Evolutionary conservation across 352 stramenopile genomes (phyloP).

Genomic region (Globisporangium nodosum): DNA sequence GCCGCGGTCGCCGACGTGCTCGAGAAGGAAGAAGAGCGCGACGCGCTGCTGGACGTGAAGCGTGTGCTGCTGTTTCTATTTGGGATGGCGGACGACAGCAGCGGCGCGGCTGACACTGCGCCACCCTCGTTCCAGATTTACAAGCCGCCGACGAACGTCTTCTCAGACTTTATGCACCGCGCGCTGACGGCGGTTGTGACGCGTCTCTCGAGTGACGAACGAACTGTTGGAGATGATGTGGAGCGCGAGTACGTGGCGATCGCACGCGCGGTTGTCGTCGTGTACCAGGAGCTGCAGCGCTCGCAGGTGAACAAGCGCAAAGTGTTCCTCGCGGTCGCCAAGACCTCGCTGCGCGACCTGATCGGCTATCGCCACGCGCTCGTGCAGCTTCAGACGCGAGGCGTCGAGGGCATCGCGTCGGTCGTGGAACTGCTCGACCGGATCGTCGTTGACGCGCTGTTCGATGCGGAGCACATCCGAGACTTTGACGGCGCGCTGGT

Average conservation of each 20-base stretch:
- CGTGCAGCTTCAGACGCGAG: conserved; percentile 13
- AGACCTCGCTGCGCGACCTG: conserved; percentile 65
- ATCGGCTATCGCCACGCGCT: conserved; percentile 50
- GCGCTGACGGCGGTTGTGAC: conserved; percentile 25
- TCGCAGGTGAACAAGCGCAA: conserved; percentile 89
- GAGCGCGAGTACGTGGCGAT: conserved; percentile 33
- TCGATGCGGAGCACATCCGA: conserved; percentile 70
- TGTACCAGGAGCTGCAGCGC: conserved; percentile 75
- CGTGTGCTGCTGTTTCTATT: conserved; percentile 68
- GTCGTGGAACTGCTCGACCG: conserved; percentile 40
- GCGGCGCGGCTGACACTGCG: not conserved
- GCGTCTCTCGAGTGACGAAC: conserved; percentile 2
- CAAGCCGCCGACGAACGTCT: conserved; percentile 76
- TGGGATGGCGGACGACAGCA: conserved; percentile 22
- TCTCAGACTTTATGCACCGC: conserved; percentile 58
- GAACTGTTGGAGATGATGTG: not conserved
- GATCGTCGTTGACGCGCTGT: conserved; percentile 65
- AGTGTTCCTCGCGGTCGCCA: conserved; percentile 75
- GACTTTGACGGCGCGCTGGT: conserved; percentile 65
- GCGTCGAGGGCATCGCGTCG: conserved; percentile 10
- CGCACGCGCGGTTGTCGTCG: conserved; percentile 40
- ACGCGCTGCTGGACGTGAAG: conserved; percentile 47
- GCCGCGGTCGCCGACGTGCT: conserved; percentile 55
- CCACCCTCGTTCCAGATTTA: conserved; percentile 68
- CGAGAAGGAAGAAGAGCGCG: conserved; percentile 23